phyloP scores from a whole-genome alignment of 2,329 filamentous ascomycete genomes.

The Colletotrichum salicis region DNA sequence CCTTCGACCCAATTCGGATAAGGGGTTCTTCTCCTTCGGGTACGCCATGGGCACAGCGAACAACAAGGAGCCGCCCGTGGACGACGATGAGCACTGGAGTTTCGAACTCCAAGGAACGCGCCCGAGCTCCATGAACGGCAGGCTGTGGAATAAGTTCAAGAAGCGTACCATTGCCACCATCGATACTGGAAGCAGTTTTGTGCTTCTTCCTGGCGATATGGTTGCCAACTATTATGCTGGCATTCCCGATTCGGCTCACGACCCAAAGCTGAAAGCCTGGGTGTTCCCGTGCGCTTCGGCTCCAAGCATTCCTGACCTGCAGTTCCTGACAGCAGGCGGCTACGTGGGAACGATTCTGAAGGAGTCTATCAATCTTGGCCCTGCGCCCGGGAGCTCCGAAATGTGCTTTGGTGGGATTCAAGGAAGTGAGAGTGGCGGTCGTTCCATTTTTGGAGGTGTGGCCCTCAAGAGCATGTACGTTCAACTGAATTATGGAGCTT shows the following conservation, averaged over 20 bases:
- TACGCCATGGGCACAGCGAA: slow-evolving; percentile 43
- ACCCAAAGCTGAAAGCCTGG: slow-evolving; percentile 57
- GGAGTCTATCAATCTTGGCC: slow-evolving; percentile 64
- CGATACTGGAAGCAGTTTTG: slow-evolving; percentile 76
- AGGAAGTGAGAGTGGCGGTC: slow-evolving; percentile 54
- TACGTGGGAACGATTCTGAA: slow-evolving; percentile 64
- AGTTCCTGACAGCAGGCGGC: slow-evolving; percentile 62
- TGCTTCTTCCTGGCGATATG: slow-evolving; percentile 68
- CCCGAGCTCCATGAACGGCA: slow-evolving; percentile 43
- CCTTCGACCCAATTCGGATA: slow-evolving; percentile 42
- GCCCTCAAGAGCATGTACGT: slow-evolving; percentile 83
- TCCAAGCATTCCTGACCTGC: slow-evolving; percentile 67
- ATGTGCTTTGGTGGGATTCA: slow-evolving; percentile 84
- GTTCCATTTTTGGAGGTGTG: slow-evolving; percentile 80
- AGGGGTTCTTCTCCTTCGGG: slow-evolving; percentile 55
- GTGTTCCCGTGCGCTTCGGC: slow-evolving; percentile 66
- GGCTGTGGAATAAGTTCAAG: slow-evolving; percentile 49
- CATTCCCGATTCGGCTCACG: slow-evolving; percentile 63
- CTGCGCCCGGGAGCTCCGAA: slow-evolving; percentile 57
- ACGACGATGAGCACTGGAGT: slow-evolving; percentile 50
- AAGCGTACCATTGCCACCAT: slow-evolving; percentile 63
- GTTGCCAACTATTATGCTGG: slow-evolving; percentile 68
- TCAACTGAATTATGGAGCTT: slow-evolving; percentile 24
- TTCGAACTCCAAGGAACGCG: slow-evolving; percentile 62
- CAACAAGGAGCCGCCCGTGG: slow-evolving; percentile 18